Conservation (phyloP, 1,284 basidiomycete genomes). For the Ustilago hordei region DNA sequence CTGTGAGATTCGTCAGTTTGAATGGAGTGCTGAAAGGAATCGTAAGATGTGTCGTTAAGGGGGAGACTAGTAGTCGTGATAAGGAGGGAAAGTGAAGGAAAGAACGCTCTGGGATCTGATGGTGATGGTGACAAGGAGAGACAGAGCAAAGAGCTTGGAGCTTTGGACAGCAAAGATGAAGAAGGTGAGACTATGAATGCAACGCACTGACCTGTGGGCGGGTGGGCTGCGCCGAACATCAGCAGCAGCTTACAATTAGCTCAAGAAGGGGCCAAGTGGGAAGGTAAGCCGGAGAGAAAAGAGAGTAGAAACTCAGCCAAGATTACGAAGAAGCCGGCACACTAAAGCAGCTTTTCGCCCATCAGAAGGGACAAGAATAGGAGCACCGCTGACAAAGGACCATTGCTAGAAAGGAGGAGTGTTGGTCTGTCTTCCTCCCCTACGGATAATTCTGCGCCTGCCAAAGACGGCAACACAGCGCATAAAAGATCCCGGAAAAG, state of each 20-base stretch:
- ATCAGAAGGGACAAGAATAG: conserved; percentile 5
- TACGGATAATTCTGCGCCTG: background rate
- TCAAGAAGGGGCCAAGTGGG: background rate
- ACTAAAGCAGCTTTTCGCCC: background rate
- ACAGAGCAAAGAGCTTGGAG: background rate
- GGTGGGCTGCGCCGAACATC: background rate
- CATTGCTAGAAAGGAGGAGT: background rate
- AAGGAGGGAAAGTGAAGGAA: background rate
- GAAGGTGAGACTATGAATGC: background rate
- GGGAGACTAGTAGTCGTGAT: background rate
- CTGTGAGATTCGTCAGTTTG: background rate
- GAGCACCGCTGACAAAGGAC: background rate
- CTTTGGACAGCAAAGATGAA: background rate
- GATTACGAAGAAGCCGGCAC: conserved; percentile 5
- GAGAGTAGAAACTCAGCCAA: conserved; percentile 38
- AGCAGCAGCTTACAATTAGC: background rate
- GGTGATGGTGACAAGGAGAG: conserved; percentile 10
- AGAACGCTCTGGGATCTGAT: background rate
- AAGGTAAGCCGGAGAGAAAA: background rate
- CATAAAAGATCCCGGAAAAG: background rate
- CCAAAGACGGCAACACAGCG: conserved; percentile 9
- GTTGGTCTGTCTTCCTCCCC: conserved; percentile 2
- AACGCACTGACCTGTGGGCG: conserved; percentile 12
- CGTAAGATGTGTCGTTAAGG: background rate
- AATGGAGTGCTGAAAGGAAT: background rate